A percentile compares a stretch with the other conserved stretches of the same genome.
These are phyloP conservation scores for Mortierella alpina DNA, from an alignment of 192 early-diverging fungal species.

Conservation along the genomic window DNA sequence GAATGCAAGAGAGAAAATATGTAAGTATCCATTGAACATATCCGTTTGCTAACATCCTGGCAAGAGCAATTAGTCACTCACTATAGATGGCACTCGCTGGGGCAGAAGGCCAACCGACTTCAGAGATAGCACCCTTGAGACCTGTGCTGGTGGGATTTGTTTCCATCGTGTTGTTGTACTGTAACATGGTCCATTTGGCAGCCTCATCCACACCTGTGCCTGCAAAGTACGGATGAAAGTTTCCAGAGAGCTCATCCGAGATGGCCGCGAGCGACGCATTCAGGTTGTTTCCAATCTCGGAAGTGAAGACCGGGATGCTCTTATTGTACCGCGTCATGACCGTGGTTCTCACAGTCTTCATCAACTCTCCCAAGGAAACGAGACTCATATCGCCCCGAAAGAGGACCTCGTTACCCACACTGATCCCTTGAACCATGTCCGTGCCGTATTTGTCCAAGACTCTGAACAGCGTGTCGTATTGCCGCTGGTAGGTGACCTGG, in stretches of 20 bases:
- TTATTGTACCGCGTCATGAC: conserved; percentile 20
- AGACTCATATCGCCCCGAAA: conserved; percentile 51
- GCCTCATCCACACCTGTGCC: conserved; percentile 58
- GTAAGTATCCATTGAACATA: not conserved
- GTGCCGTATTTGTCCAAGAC: conserved; percentile 48
- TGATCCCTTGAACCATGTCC: conserved; percentile 54
- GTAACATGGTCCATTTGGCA: conserved; percentile 62
- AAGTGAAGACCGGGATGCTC: conserved; percentile 45
- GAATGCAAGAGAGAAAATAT: not conserved
- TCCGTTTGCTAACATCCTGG: no score
- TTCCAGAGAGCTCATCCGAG: conserved; percentile 67
- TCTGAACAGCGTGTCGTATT: conserved; percentile 50
- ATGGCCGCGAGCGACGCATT: conserved; percentile 51
- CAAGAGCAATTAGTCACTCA: not conserved
- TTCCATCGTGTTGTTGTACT: conserved; percentile 55
- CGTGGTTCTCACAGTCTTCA: conserved; percentile 27
- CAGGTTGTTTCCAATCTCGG: conserved; percentile 51
- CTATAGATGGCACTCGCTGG: conserved; percentile 18
- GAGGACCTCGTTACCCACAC: conserved; percentile 60
- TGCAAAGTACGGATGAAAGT: conserved; percentile 77
- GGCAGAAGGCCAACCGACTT: conserved; percentile 75
- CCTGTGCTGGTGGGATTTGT: conserved; percentile 50
- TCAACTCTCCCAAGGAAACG: conserved; percentile 3
- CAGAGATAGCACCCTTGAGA: conserved; percentile 68
- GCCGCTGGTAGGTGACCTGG: conserved; percentile 45